Evolutionary conservation across 2,329 filamentous ascomycete species (phyloP), one percentile per base, ranked within the genome.

Genomic region (Periconia macrospinosa): DNA sequence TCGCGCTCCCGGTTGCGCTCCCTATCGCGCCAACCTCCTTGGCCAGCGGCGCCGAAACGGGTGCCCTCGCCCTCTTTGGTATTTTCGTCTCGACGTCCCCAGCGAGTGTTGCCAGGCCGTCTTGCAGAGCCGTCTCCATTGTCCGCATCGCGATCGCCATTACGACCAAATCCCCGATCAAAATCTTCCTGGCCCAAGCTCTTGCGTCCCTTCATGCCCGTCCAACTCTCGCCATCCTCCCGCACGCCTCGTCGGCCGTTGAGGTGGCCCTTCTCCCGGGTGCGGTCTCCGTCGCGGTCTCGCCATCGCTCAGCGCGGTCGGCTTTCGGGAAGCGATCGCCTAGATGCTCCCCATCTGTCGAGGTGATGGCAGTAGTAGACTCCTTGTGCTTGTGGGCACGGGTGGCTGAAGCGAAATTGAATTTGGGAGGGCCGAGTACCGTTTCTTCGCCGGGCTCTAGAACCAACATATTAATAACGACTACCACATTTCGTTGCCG

Each of bases 401-500:
- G 81, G 49, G 89, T 90, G 19, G 88, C 83, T 1, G 92, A 95
- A 49, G 90, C 85, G 73, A 97, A 96, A 43, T 86, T 85, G 45
- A 86, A 90, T 72, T 90, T 90, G 1, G 92, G 90, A 18, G 92
- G 92, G 14, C 90, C 92, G 53, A 96, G 88, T 54, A 94, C 83
- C 53, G 95, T 89, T 59, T 95, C 91, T 65, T 96, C 92, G 48
- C 66, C 66, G 66, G 84, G 78, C 71, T 84, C 86, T 89, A 61
- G 37, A 63, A 65, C 60, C 56, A 59, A 60, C 48, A 63, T 53
- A 54, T 71, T 62, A 71, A 67, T 65, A 68, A 65, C 57, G 57
- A 59, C 58, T 50, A 62, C 55, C 30, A 60, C 55, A 58, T 54
- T 17, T 14, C 30, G 35, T 30, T n/a, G 13, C 30, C 27, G 68